Conservation (phyloP, 1,284 basidiomycete genomes). For the Papiliotrema terrestris region DNA sequence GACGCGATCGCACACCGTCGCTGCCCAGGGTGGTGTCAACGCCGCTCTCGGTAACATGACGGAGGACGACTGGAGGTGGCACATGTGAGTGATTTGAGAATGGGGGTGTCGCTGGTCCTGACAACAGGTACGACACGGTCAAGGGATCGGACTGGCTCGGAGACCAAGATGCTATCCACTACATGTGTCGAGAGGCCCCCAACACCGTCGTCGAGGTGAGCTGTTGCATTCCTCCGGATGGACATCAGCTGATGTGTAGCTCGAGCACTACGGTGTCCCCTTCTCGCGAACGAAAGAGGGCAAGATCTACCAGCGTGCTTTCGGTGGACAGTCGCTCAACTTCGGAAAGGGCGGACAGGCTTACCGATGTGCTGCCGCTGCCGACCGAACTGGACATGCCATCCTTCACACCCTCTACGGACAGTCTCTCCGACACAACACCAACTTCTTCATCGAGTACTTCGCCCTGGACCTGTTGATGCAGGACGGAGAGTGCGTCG, state of each 20-base stretch:
- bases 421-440: slow-evolving; percentile 98
- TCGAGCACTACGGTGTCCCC: slow-evolving; percentile 98
- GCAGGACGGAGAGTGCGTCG: slow-evolving; percentile 98
- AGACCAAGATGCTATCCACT: slow-evolving; percentile 99
- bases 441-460: slow-evolving; percentile 99
- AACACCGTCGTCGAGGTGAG: slow-evolving; percentile 84
- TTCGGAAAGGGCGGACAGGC: slow-evolving; percentile 99
- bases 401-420: slow-evolving; percentile 98
- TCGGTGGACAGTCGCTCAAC: slow-evolving; percentile 97
- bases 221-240: neutral
- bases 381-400: slow-evolving; percentile 98
- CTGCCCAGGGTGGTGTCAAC: slow-evolving; percentile 99
- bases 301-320: slow-evolving; percentile 99
- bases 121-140: slow-evolving; percentile 70
- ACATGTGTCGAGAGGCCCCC: slow-evolving; percentile 97
- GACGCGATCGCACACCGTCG: slow-evolving; percentile 98
- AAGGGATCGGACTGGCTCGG: slow-evolving; percentile 99
- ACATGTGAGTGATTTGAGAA: slow-evolving; percentile 63
- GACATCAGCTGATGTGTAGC: slow-evolving; percentile 53
- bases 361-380: slow-evolving; percentile 97
- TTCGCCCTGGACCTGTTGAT: slow-evolving; percentile 98
- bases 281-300: slow-evolving; percentile 99
- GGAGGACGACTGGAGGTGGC: slow-evolving; percentile 99
- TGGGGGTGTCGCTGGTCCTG: neutral
- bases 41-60: slow-evolving; percentile 99